Evolutionary conservation across 2,329 filamentous ascomycete species (phyloP).

Genomic region (Ilyonectria sp.): DNA sequence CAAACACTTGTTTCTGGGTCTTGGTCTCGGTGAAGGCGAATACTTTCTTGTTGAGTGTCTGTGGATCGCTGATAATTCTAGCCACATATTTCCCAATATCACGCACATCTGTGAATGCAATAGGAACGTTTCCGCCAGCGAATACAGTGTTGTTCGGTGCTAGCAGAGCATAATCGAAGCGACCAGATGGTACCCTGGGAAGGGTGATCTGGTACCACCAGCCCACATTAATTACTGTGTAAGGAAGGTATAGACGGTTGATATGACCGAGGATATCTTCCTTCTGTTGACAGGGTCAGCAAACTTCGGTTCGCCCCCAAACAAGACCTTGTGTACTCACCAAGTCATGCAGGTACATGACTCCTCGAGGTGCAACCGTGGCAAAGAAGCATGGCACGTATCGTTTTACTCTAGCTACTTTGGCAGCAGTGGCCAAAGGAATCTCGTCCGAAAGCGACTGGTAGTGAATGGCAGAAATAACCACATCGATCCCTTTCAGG

Average conservation of each 20-base stretch:
- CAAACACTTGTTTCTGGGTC: constrained; percentile 62
- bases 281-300: constrained; percentile 53
- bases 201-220: constrained; percentile 68
- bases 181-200: constrained; percentile 47
- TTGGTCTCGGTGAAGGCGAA: constrained; percentile 62
- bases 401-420: constrained; percentile 21
- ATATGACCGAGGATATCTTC: constrained; percentile 66
- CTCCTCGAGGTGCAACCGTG: constrained; percentile 2
- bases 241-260: constrained; percentile 63
- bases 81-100: constrained; percentile 68
- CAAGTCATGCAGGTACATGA: constrained; percentile 11
- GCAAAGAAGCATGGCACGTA: constrained; percentile 24
- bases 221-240: constrained; percentile 70
- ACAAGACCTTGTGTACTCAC: not conserved
- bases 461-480: constrained; percentile 11
- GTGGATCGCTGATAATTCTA: constrained; percentile 63
- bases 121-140: constrained; percentile 62
- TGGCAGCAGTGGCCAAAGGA: constrained; percentile 15
- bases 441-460: constrained; percentile 4
- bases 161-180: constrained; percentile 45
- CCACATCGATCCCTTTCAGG: constrained; percentile 16
- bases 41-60: constrained; percentile 68
- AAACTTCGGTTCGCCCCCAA: not conserved
- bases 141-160: constrained; percentile 55
- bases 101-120: constrained; percentile 61